Percentiles rank a stretch among this genome's conserved stretches.
These are phyloP conservation scores for Akanthomyces muscarius DNA, from an alignment of 2,329 filamentous ascomycete species.

Conservation along the genomic window DNA sequence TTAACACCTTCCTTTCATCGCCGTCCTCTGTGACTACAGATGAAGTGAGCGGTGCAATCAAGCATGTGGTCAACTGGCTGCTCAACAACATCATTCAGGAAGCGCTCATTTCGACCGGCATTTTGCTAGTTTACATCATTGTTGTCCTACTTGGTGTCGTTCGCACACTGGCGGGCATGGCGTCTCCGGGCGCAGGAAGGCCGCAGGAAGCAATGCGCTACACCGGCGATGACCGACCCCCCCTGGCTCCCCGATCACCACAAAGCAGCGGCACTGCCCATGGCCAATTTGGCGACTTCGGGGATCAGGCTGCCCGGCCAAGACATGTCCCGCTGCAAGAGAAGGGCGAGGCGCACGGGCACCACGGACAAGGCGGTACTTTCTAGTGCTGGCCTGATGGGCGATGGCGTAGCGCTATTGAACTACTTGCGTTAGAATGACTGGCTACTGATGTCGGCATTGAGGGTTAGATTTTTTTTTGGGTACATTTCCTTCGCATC, in stretches of 20 bases:
- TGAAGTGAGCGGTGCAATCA: conserved; percentile 73
- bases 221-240: conserved; percentile 28
- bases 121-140: conserved; percentile 74
- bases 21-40: conserved; percentile 71
- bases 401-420: not conserved
- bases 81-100: conserved; percentile 67
- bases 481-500: not conserved
- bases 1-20: conserved; percentile 71
- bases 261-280: conserved; percentile 22
- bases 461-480: not conserved
- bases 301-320: conserved; percentile 28
- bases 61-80: conserved; percentile 64
- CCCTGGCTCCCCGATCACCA: conserved; percentile 25
- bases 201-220: conserved; percentile 52
- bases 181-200: conserved; percentile 50
- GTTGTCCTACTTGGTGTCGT: conserved; percentile 70
- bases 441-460: not conserved
- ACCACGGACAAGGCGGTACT: conserved; percentile 26
- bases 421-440: not conserved
- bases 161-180: conserved; percentile 60
- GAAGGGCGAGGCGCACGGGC: conserved; percentile 34
- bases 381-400: not conserved
- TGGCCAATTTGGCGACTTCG: conserved; percentile 20
- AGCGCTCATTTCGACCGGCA: conserved; percentile 69
- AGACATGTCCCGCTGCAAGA: conserved; percentile 29